Evolutionary conservation across 164 flowering plant species (phyloP).

Genomic region (Chimonanthus praecox): DNA sequence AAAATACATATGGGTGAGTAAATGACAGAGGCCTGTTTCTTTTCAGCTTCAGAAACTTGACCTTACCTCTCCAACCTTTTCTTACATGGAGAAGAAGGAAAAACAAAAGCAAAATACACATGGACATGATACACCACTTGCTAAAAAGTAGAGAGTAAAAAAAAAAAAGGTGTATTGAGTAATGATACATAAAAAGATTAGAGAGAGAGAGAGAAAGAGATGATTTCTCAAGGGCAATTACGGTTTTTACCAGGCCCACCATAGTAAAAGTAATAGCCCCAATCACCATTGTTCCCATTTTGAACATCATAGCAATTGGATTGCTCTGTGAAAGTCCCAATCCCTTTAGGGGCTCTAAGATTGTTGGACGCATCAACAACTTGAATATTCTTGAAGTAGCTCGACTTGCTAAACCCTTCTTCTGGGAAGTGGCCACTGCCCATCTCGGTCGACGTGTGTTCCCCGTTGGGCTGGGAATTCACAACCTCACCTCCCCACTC

Average conservation of each 20-base stretch:
- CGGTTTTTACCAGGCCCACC: slow-evolving; percentile 62
- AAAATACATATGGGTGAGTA: slow-evolving; percentile 14
- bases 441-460: slow-evolving; percentile 53
- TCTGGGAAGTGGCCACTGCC: slow-evolving; percentile 65
- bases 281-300: slow-evolving; percentile 36
- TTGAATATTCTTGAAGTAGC: slow-evolving; percentile 50
- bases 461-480: slow-evolving; percentile 42
- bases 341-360: slow-evolving; percentile 33
- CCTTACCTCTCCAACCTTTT: slow-evolving; percentile 23
- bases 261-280: slow-evolving; percentile 57
- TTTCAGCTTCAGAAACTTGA: slow-evolving; percentile 33
- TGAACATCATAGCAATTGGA: slow-evolving; percentile 48
- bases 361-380: slow-evolving; percentile 43
- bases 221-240: slow-evolving; percentile 29
- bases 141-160: slow-evolving; percentile 8
- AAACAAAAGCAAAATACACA: neutral
- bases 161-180: slow-evolving; percentile 16
- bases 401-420: slow-evolving; percentile 51
- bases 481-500: slow-evolving; percentile 73
- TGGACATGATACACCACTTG: slow-evolving; percentile 23
- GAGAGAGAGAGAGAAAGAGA: neutral
- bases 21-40: slow-evolving; percentile 36
- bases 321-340: slow-evolving; percentile 45
- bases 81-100: slow-evolving; percentile 27
- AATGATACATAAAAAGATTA: slow-evolving; percentile 30